phyloP scores from a whole-genome alignment of 2,329 filamentous ascomycete genomes.

The Grosmannia serpens region DNA sequence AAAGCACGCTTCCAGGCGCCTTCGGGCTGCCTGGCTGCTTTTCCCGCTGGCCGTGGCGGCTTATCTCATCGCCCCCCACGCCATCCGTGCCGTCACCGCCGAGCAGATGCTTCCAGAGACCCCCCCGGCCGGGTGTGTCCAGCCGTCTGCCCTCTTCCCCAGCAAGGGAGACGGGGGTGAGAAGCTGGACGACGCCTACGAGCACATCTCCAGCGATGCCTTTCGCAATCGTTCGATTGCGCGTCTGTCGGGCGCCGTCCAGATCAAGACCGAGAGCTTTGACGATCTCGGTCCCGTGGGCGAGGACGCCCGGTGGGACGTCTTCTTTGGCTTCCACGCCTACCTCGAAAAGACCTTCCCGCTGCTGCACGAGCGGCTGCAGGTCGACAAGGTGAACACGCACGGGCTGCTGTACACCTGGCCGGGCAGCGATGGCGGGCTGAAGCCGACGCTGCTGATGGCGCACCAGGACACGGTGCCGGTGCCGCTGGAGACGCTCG shows the following conservation, averaged over 20 bases:
- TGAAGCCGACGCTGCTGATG: conserved; percentile 47
- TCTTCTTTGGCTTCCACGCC: conserved; percentile 40
- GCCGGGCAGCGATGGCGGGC: conserved; percentile 32
- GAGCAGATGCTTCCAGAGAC: not conserved
- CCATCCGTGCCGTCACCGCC: not conserved
- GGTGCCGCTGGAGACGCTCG: conserved; percentile 34
- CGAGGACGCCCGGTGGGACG: conserved; percentile 45
- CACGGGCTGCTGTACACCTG: conserved; percentile 49
- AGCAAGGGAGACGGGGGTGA: not conserved
- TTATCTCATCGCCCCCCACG: not conserved
- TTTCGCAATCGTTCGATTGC: conserved; percentile 16
- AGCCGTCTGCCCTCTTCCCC: conserved; percentile 6
- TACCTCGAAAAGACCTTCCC: conserved; percentile 41
- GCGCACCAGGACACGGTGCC: conserved; percentile 55
- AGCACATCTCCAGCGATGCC: not conserved
- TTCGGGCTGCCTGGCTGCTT: not conserved
- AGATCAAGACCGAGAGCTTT: conserved; percentile 19
- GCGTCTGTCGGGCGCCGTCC: conserved; percentile 20
- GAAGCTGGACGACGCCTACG: conserved; percentile 1
- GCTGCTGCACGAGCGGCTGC: conserved; percentile 31
- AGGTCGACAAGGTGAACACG: conserved; percentile 44
- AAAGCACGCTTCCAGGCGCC: not conserved
- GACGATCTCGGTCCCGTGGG: conserved; percentile 39
- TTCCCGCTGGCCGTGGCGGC: not conserved
- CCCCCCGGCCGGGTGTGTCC: conserved; percentile 3